Evolutionary conservation across 2,329 filamentous ascomycete genomes (phyloP).

Genomic region (Dendryphion nanum): DNA sequence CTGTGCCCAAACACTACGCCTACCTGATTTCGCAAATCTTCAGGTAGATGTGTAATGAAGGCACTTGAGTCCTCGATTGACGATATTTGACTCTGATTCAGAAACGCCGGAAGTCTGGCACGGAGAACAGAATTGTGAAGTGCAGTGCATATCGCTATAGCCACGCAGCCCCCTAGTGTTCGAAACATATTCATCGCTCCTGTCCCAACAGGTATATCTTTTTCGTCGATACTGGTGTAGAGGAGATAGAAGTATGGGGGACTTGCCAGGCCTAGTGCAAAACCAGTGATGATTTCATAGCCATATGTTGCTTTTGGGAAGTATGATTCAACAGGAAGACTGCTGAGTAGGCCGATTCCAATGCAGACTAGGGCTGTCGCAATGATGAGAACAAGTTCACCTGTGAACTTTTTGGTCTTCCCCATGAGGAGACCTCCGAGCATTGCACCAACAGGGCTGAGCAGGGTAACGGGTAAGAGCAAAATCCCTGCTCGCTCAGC

Average conservation of each 20-base stretch:
- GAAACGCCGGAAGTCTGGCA: constrained; percentile 14
- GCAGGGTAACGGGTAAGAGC: constrained; percentile 24
- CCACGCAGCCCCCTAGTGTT: constrained; percentile 30
- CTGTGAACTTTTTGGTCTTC: constrained; percentile 14
- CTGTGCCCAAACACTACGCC: constrained; percentile 28
- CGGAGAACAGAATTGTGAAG: constrained; percentile 22
- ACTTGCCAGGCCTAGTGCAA: constrained; percentile 24
- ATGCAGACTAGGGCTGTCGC: constrained; percentile 19
- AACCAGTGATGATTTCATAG: constrained; percentile 27
- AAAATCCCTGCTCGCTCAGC: constrained; percentile 31
- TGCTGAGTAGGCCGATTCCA: constrained; percentile 27
- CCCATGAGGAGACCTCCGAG: constrained; percentile 15
- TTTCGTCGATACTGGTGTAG: constrained; percentile 18
- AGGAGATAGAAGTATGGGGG: constrained; percentile 29
- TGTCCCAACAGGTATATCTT: constrained; percentile 26
- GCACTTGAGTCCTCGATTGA: constrained; percentile 17
- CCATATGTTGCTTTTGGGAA: constrained; percentile 23
- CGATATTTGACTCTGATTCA: constrained; percentile 20
- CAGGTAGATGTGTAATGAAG: constrained; percentile 15
- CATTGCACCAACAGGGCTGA: constrained; percentile 30
- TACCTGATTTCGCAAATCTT: constrained; percentile 11
- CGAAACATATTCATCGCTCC: constrained; percentile 33
- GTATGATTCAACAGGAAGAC: constrained; percentile 16
- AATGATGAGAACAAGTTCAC: constrained; percentile 21
- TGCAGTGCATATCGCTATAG: constrained; percentile 30